Percentiles rank a stretch among this genome's conserved stretches.
These are phyloP conservation scores for Thalassiosira profunda DNA, from an alignment of 108 stramenopile genomes.

Conservation along the genomic window DNA sequence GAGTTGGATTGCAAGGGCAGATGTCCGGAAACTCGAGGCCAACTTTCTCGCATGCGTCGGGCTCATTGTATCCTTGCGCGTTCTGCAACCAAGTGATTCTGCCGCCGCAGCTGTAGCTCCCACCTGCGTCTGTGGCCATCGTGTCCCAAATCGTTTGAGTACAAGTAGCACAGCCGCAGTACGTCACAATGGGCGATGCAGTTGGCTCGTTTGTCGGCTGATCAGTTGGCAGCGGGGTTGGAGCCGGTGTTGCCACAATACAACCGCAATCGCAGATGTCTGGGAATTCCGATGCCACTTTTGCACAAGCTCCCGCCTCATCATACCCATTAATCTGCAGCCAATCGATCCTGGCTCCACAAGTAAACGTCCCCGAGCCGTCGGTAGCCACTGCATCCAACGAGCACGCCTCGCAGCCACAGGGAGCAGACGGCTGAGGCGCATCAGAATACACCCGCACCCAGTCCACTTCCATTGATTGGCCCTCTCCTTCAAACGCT, in stretches of 20 bases:
- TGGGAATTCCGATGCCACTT: no score
- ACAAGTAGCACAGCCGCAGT: no score
- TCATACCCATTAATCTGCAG: background rate
- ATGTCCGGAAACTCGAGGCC: no score
- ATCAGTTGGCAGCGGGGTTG: background rate
- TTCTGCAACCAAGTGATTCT: no score
- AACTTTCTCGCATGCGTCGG: no score
- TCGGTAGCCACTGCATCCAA: slow-evolving; percentile 2
- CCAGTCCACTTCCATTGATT: slow-evolving; percentile 42
- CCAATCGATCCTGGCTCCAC: slow-evolving; percentile 15
- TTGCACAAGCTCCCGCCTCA: no score
- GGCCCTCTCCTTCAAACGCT: slow-evolving; percentile 23
- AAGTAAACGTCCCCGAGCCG: slow-evolving; percentile 1
- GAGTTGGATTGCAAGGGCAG: no score
- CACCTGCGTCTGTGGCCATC: no score
- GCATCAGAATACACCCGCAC: slow-evolving; percentile 37
- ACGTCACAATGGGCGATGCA: background rate
- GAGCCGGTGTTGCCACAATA: slow-evolving; percentile 1
- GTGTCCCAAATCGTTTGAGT: no score
- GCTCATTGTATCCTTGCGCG: no score
- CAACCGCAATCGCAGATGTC: background rate
- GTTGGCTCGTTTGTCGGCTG: background rate
- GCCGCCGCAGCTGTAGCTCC: no score
- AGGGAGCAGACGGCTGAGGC: slow-evolving; percentile 30
- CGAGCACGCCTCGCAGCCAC: slow-evolving; percentile 17